Evolutionary conservation across 805 yeast genomes (phyloP).

Genomic region (Limtongia smithiae): DNA sequence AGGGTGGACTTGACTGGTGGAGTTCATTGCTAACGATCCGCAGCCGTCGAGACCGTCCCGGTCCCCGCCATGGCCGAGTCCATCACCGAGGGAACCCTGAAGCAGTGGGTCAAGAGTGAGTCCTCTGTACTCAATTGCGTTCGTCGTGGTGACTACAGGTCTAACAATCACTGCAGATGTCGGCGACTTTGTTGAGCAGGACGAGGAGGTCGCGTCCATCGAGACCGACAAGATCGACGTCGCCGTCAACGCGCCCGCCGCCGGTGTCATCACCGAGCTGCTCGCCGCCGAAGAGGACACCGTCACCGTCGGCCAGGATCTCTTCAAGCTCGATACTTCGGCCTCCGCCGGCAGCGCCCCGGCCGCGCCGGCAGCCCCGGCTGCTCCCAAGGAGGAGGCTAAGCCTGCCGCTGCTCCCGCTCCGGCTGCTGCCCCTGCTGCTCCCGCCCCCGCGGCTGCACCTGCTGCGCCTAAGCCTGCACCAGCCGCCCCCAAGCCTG

Average conservation of each 20-base stretch:
- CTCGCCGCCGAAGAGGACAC: slow-evolving; percentile 84
- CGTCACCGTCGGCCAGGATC: slow-evolving; percentile 92
- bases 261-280: slow-evolving; percentile 84
- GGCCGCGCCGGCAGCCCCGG: slow-evolving; percentile 31
- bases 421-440: slow-evolving; percentile 34
- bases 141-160: not conserved
- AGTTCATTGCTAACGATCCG: not conserved
- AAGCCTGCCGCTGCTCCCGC: slow-evolving; percentile 36
- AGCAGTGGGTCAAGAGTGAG: slow-evolving; percentile 45
- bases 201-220: slow-evolving; percentile 91
- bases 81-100: slow-evolving; percentile 91
- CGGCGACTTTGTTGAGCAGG: slow-evolving; percentile 83
- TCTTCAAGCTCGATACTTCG: slow-evolving; percentile 74
- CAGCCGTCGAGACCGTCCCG: slow-evolving; percentile 51
- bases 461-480: slow-evolving; percentile 19
- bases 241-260: slow-evolving; percentile 89
- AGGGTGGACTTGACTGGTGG: not conserved
- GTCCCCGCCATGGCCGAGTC: slow-evolving; percentile 99
- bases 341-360: slow-evolving; percentile 40
- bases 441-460: slow-evolving; percentile 33
- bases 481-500: slow-evolving; percentile 30
- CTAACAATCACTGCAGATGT: slow-evolving; percentile 59
- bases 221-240: slow-evolving; percentile 98
- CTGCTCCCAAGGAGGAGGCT: slow-evolving; percentile 31
- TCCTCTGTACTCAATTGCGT: not conserved